Evolutionary conservation across 2,329 filamentous ascomycete species (phyloP).

Genomic region (Calonectria pteridis): DNA sequence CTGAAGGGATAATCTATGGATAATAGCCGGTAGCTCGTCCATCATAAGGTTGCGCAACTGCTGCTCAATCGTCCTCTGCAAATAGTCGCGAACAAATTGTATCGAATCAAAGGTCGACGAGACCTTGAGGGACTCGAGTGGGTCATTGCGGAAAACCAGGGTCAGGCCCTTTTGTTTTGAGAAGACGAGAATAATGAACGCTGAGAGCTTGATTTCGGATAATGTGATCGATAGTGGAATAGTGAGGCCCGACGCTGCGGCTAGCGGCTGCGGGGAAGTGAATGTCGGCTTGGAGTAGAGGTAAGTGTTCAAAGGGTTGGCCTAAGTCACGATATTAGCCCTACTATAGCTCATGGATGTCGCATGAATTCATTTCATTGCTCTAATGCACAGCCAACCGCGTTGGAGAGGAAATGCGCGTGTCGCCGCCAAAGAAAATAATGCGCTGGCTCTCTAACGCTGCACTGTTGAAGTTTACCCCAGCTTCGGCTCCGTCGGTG

Average conservation of each 20-base stretch:
- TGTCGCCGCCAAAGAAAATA: constrained; percentile 23
- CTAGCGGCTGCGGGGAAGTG: constrained; percentile 91
- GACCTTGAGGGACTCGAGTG: constrained; percentile 96
- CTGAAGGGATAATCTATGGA: constrained; percentile 89
- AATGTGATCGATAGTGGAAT: constrained; percentile 98
- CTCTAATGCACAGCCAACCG: constrained; percentile 25
- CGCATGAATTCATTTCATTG: constrained; percentile 38
- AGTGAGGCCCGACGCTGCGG: constrained; percentile 90
- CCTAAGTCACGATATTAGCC: constrained; percentile 70
- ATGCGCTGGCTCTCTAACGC: not conserved
- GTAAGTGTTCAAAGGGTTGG: constrained; percentile 97
- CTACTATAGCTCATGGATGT: constrained; percentile 42
- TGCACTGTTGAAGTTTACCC: not conserved
- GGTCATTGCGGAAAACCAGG: constrained; percentile 97
- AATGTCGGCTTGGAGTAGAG: constrained; percentile 91
- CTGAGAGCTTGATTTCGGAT: constrained; percentile 94
- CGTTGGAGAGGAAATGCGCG: constrained; percentile 26
- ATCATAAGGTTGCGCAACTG: constrained; percentile 95
- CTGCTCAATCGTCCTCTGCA: constrained; percentile 95
- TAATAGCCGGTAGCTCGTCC: constrained; percentile 97
- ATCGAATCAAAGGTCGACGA: constrained; percentile 99
- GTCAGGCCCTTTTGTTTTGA: constrained; percentile 97
- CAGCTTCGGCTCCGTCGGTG: constrained; percentile 2
- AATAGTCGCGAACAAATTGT: constrained; percentile 95
- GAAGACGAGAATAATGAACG: constrained; percentile 97